These are phyloP conservation scores for Aspergillus candidus DNA, from an alignment of 2,329 filamentous ascomycete genomes.

Conservation along the genomic window DNA sequence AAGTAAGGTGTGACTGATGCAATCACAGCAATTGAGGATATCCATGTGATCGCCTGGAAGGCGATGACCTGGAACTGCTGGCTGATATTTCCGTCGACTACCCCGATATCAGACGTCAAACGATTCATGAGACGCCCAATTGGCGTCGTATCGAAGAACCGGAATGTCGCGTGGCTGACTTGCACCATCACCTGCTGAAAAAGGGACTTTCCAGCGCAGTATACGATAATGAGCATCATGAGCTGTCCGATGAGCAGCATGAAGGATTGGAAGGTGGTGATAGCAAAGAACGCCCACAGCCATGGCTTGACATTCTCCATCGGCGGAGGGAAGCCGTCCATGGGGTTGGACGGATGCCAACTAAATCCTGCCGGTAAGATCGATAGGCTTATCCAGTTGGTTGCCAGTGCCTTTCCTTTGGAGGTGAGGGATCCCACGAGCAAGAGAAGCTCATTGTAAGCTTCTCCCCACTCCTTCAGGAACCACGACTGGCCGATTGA, in stretches of 20 bases:
- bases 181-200: conserved; percentile 66
- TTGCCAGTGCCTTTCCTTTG: conserved; percentile 6
- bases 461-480: conserved; percentile 80
- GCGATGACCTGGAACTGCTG: conserved; percentile 65
- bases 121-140: conserved; percentile 88
- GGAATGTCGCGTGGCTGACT: conserved; percentile 75
- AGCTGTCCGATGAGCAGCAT: conserved; percentile 57
- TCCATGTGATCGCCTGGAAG: conserved; percentile 64
- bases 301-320: conserved; percentile 63
- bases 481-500: conserved; percentile 70
- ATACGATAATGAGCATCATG: conserved; percentile 69
- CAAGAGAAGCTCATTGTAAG: conserved; percentile 46
- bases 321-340: conserved; percentile 58
- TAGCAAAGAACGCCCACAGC: conserved; percentile 62
- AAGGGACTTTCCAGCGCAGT: conserved; percentile 67
- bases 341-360: conserved; percentile 21
- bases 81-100: conserved; percentile 80
- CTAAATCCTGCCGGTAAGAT: conserved; percentile 5
- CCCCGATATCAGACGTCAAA: conserved; percentile 82
- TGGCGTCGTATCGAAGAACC: conserved; percentile 86
- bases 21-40: conserved; percentile 69
- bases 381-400: conserved; percentile 4
- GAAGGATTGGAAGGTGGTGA: conserved; percentile 58
- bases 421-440: conserved; percentile 14
- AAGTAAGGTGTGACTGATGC: conserved; percentile 72